phyloP scores from a whole-genome alignment of 495 filamentous ascomycete genomes.

The Hyaloscypha finlandica region DNA sequence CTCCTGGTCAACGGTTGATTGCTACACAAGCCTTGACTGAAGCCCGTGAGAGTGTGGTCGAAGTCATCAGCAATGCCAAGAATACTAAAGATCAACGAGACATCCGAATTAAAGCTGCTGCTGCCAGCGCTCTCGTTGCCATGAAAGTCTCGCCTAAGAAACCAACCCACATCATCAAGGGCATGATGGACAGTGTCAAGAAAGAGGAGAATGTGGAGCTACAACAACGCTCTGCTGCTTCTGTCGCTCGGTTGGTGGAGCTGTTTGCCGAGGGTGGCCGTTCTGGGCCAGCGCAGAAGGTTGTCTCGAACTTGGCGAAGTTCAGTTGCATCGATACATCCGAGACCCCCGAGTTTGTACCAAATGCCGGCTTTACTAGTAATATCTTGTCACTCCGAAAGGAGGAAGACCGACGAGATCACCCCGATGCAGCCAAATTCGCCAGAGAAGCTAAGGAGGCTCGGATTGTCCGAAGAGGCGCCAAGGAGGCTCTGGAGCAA shows the following conservation, averaged over 20 bases:
- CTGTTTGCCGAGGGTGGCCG: constrained; percentile 77
- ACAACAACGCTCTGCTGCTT: constrained; percentile 82
- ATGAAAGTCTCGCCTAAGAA: constrained; percentile 87
- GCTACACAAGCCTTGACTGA: constrained; percentile 73
- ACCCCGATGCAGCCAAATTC: constrained; percentile 84
- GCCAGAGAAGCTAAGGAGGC: constrained; percentile 84
- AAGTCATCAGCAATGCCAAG: constrained; percentile 76
- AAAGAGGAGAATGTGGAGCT: constrained; percentile 89
- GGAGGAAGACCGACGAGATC: constrained; percentile 93
- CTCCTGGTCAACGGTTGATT: constrained; percentile 80
- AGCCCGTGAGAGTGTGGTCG: constrained; percentile 65
- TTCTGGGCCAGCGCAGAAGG: constrained; percentile 84
- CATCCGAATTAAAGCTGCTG: constrained; percentile 82
- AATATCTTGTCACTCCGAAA: constrained; percentile 90
- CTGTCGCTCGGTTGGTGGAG: constrained; percentile 81
- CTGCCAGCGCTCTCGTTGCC: constrained; percentile 84
- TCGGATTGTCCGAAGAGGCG: constrained; percentile 84
- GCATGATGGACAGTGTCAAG: constrained; percentile 97
- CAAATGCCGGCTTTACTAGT: constrained; percentile 70
- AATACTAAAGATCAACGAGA: constrained; percentile 78
- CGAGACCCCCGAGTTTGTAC: constrained; percentile 91
- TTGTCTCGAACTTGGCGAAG: constrained; percentile 89
- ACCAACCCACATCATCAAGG: constrained; percentile 85
- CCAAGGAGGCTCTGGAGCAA: constrained; percentile 93
- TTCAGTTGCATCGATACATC: constrained; percentile 97